A percentile compares a stretch with the other conserved stretches of the same genome.
Conservation (phyloP, 306 rosid species). For the Malus sylvestris region DNA sequence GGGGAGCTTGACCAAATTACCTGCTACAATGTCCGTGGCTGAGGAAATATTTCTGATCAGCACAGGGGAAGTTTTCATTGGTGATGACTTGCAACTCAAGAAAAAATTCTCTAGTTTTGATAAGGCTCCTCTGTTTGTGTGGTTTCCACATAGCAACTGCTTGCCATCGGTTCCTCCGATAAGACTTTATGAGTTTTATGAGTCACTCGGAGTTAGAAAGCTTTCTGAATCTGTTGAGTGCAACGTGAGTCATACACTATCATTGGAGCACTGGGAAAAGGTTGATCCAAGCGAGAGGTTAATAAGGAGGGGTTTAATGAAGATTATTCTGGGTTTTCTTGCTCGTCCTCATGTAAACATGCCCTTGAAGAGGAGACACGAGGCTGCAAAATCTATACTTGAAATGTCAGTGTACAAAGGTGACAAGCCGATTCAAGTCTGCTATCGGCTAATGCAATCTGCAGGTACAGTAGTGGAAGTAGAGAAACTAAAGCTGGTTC, state of each 20-base stretch:
- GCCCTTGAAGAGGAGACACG: constrained; percentile 4
- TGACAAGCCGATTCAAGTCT: constrained; percentile 7
- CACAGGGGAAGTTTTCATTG: constrained; percentile 1
- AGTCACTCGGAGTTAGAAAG: constrained; percentile 8
- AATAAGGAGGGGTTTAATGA: constrained; percentile 6
- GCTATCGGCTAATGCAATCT: neutral
- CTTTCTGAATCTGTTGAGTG: constrained; percentile 10
- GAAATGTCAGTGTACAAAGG: neutral
- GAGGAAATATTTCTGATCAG: constrained; percentile 1
- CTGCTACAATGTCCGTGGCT: neutral
- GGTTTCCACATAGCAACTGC: neutral
- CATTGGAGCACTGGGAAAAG: neutral
- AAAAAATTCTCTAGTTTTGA: neutral
- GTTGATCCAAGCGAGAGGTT: neutral
- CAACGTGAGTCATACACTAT: neutral
- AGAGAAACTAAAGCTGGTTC: constrained; percentile 7
- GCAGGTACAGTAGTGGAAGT: neutral
- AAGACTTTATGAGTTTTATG: neutral
- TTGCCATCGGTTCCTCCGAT: neutral
- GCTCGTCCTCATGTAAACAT: constrained; percentile 2
- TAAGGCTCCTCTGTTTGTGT: constrained; percentile 9
- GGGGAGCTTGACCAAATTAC: neutral
- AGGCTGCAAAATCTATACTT: neutral
- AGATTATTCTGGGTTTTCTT: constrained; percentile 13
- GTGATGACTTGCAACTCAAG: constrained; percentile 16